Conservation (phyloP, 2,329 filamentous ascomycete genomes). For the Alternaria sp. region DNA sequence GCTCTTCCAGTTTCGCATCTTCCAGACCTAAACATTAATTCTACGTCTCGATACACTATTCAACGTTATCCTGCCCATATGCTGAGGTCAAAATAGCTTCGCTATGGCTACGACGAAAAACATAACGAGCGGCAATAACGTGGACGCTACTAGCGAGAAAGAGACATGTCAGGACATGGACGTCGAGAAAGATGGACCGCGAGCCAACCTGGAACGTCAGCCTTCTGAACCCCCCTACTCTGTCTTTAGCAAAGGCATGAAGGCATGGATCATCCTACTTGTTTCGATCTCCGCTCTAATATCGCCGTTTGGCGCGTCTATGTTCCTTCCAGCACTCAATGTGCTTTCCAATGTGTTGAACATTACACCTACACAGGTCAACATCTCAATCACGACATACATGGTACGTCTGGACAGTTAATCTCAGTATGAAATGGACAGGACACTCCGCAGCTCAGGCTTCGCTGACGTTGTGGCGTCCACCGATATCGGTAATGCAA, state of each 20-base stretch:
- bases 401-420: slow-evolving; percentile 39
- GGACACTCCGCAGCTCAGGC: not conserved
- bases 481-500: not conserved
- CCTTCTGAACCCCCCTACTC: slow-evolving; percentile 42
- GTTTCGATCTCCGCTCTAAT: slow-evolving; percentile 58
- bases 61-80: not conserved
- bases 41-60: not conserved
- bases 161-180: slow-evolving; percentile 15
- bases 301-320: slow-evolving; percentile 56
- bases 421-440: not conserved
- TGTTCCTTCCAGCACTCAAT: slow-evolving; percentile 50
- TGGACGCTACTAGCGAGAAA: not conserved
- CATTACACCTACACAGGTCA: slow-evolving; percentile 56
- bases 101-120: slow-evolving; percentile 6
- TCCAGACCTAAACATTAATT: not conserved
- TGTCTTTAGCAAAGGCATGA: slow-evolving; percentile 43
- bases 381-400: slow-evolving; percentile 62
- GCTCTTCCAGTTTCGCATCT: not conserved
- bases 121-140: not conserved
- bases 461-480: not conserved
- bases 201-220: slow-evolving; percentile 25
- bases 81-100: not conserved
- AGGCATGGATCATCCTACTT: slow-evolving; percentile 60
- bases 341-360: slow-evolving; percentile 49
- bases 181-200: slow-evolving; percentile 23